Evolutionary conservation across 768 basidiomycete genomes (phyloP).

Genomic region (Tricholoma terreum): DNA sequence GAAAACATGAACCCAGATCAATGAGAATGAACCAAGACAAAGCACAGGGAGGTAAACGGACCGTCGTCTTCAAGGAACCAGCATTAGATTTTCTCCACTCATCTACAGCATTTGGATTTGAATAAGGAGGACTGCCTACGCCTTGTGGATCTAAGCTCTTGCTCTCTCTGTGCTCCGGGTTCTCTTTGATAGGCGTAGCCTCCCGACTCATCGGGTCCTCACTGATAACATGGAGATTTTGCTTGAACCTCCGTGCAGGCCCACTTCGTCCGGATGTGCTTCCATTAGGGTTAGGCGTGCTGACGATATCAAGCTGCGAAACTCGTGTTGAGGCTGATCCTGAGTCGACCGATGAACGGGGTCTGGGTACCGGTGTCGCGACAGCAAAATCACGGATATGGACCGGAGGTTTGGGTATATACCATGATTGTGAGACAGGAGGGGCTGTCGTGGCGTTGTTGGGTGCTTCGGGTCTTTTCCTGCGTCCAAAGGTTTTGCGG

Average conservation of each 20-base stretch:
- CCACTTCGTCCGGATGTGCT: constrained; percentile 23
- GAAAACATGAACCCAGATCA: neutral
- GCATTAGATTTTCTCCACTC: constrained; percentile 17
- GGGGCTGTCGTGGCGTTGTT: constrained; percentile 10
- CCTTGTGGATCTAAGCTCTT: constrained; percentile 4
- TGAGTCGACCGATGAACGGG: constrained; percentile 21
- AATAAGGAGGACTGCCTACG: constrained; percentile 8
- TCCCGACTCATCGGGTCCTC: constrained; percentile 36
- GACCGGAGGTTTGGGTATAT: constrained; percentile 19
- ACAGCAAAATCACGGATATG: constrained; percentile 20
- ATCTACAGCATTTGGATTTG: constrained; percentile 14
- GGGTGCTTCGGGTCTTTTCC: constrained; percentile 10
- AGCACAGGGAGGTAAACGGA: constrained; percentile 1
- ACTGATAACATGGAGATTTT: constrained; percentile 36
- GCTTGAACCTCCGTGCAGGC: constrained; percentile 18
- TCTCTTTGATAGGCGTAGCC: constrained; percentile 17
- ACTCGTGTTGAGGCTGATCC: constrained; percentile 28
- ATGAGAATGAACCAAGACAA: neutral
- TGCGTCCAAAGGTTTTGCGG: constrained; percentile 20
- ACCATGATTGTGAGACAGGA: constrained; percentile 26
- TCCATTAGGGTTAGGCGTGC: constrained; percentile 9
- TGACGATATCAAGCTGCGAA: constrained; percentile 35
- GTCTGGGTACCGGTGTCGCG: constrained; percentile 10
- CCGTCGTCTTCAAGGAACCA: constrained; percentile 9
- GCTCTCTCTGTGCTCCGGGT: constrained; percentile 1